These are phyloP conservation scores for Suhomyces atakaporum DNA, from an alignment of 1,139 yeast species.

Conservation along the genomic window DNA sequence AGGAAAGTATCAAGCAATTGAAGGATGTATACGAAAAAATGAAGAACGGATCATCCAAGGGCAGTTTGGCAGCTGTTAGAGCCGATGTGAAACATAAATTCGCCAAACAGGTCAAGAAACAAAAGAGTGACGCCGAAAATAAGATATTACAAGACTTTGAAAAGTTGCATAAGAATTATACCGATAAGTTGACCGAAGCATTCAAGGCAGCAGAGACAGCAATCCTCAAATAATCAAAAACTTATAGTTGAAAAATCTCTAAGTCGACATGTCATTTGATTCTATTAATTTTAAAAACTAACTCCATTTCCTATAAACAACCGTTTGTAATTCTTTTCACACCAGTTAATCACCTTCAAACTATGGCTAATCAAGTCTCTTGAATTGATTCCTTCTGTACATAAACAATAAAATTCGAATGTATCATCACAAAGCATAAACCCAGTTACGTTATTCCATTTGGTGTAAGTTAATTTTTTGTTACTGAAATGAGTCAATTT, in stretches of 20 bases:
- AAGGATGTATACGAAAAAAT: conserved; percentile 66
- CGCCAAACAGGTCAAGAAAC: conserved; percentile 46
- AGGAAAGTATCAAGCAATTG: conserved; percentile 57
- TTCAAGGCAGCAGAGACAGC: conserved; percentile 48
- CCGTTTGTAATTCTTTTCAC: conserved; percentile 37
- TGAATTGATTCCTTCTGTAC: conserved; percentile 31
- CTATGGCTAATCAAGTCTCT: conserved; percentile 36
- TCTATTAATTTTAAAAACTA: conserved; percentile 17
- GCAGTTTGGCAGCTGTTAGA: conserved; percentile 58
- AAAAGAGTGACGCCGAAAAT: conserved; percentile 57
- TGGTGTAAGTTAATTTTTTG: conserved; percentile 38
- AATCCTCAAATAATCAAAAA: conserved; percentile 6
- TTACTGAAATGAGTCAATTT: conserved; percentile 12
- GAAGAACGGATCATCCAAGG: conserved; percentile 52
- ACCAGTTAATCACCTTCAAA: conserved; percentile 41
- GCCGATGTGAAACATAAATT: conserved; percentile 59
- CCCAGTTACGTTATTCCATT: conserved; percentile 37
- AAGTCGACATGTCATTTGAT: no score
- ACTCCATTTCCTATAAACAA: conserved; percentile 35
- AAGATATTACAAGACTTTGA: conserved; percentile 63
- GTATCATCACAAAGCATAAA: conserved; percentile 39
- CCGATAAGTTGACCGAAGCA: conserved; percentile 56
- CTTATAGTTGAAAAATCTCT: no score
- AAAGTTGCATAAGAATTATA: conserved; percentile 62
- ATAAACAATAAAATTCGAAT: conserved; percentile 44